Evolutionary conservation across 2,329 filamentous ascomycete species (phyloP), one percentile per base, ranked within the genome.

Genomic region (Rhinocladiella similis): DNA sequence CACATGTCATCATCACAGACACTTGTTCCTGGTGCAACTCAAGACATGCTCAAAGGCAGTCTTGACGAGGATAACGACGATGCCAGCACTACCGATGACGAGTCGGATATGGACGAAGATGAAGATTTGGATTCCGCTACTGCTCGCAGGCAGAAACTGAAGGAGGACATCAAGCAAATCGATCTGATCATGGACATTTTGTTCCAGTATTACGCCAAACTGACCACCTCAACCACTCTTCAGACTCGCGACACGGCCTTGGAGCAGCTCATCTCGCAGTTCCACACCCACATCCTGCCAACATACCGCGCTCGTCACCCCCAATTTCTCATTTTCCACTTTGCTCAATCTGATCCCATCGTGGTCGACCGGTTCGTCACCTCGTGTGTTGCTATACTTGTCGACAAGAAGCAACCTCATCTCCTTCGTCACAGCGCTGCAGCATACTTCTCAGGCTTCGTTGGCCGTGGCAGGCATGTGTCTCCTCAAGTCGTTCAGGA

Each of bases 311-410:
- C 91, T 20, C 87, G 94, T 33, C 93, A 97, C 71, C 91, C 91
- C 0, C 94, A 99, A 68, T 99, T 97, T 66, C 83, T 99, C 47
- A 82, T 97, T 49, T 99, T 99, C 74, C 93, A 97, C 73, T 97
- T 96, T 70, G 89, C 90, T 14, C 93, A 99, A 72, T 83, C 83
- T 56, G 89, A 90, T 7, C 86, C 89, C 27, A 81, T 83, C 43
- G 83, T 96, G 47, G 87, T 90, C 56, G 90, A 94, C 67, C 83
- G 86, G 47, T 97, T 97, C 68, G 87, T 90, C 42, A 88, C 88
- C 33, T 87, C 86, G 20, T 88, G 93, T 62, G 83, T 90, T 38
- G 81, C 88, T 59, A 79, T 90, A 20, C 84, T 89, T 39, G 86
- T 89, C 64, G 86, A 90, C 70, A 87, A 86, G 57, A 71, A 73